Conservation (phyloP, 306 rosid genomes). For the Cicer cuneatum region DNA sequence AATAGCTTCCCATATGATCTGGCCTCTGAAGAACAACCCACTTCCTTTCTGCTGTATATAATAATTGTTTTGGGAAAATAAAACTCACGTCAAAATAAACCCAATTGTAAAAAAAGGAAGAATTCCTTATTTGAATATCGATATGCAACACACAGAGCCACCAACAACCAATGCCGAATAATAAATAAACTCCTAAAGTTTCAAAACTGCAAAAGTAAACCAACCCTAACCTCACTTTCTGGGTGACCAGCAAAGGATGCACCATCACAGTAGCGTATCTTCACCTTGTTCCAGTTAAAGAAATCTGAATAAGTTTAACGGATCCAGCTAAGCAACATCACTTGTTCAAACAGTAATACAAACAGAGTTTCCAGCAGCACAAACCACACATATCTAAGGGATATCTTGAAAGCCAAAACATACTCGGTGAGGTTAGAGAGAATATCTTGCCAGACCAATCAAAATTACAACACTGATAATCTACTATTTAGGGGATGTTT, state of each 20-base stretch:
- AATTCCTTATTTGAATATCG: constrained; percentile 11
- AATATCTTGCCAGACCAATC: constrained; percentile 26
- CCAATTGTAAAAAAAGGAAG: neutral
- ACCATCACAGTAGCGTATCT: constrained; percentile 93
- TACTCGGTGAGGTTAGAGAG: neutral
- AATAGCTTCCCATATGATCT: constrained; percentile 85
- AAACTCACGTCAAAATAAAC: constrained; percentile 21
- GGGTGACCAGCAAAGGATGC: constrained; percentile 92
- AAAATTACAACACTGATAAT: constrained; percentile 6
- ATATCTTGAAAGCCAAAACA: neutral
- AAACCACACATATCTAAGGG: constrained; percentile 25
- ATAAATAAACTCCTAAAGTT: constrained; percentile 18
- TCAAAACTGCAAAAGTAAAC: constrained; percentile 19
- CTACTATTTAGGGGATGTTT: neutral
- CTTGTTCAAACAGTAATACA: constrained; percentile 9
- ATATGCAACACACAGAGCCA: neutral
- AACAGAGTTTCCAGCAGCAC: constrained; percentile 8
- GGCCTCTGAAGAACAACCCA: constrained; percentile 83
- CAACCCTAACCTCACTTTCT: constrained; percentile 66
- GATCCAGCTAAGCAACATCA: constrained; percentile 44
- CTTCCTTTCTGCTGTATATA: constrained; percentile 55
- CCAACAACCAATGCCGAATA: neutral
- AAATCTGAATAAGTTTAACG: constrained; percentile 71
- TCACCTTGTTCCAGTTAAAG: constrained; percentile 96
- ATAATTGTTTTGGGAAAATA: neutral